Percentiles rank a stretch among this genome's conserved stretches.
Evolutionary conservation across 2,329 filamentous ascomycete genomes (phyloP).

Genomic region (Hypocrella siamensis): DNA sequence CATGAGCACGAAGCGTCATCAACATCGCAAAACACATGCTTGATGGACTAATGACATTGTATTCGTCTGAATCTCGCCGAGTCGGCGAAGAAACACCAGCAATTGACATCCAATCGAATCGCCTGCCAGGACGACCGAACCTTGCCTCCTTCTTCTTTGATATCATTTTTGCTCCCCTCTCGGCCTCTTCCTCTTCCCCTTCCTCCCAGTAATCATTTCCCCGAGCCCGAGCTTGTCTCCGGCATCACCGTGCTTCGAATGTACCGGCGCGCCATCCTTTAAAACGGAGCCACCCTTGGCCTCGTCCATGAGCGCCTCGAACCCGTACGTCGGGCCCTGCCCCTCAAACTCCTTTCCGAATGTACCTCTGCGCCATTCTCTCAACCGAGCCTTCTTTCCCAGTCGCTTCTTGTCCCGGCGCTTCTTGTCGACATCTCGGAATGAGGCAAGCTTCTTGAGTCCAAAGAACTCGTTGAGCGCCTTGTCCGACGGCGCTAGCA

Average conservation of each 20-base stretch:
- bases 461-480: conserved; percentile 83
- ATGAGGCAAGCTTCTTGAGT: conserved; percentile 86
- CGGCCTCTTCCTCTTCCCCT: conserved; percentile 37
- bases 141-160: not conserved
- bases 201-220: conserved; percentile 17
- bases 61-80: too few species aligned
- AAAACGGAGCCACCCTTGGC: not conserved
- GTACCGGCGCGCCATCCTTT: conserved; percentile 6
- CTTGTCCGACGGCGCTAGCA: conserved; percentile 71
- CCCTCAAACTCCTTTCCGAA: conserved; percentile 44
- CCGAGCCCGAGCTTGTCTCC: conserved; percentile 15
- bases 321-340: conserved; percentile 41
- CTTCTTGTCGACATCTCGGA: conserved; percentile 82
- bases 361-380: conserved; percentile 63
- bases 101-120: too few species aligned
- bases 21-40: too few species aligned
- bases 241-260: not conserved
- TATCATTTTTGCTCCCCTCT: conserved; percentile 15
- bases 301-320: conserved; percentile 24
- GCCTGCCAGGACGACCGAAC: too few species aligned
- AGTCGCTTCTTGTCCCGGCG: conserved; percentile 72
- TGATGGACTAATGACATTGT: too few species aligned
- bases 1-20: too few species aligned
- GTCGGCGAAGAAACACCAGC: too few species aligned
- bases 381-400: conserved; percentile 79